Conservation (phyloP, 345 rosid genomes). For the Eucalyptus cloeziana region DNA sequence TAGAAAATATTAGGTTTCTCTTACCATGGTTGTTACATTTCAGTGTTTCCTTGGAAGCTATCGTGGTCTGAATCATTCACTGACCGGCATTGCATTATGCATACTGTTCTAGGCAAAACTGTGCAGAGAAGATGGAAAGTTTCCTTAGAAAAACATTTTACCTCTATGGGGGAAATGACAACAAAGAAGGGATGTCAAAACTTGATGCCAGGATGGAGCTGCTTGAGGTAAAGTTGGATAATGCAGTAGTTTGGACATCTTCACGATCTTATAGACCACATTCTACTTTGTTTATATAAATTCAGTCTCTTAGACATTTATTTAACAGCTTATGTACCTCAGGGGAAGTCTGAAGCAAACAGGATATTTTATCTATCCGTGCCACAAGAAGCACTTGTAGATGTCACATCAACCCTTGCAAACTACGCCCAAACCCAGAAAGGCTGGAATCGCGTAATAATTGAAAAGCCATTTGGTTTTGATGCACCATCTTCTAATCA, state of each 20-base stretch:
- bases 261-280: background rate
- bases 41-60: background rate
- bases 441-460: constrained; percentile 69
- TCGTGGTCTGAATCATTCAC: background rate
- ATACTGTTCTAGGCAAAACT: constrained; percentile 34
- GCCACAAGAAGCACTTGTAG: constrained; percentile 77
- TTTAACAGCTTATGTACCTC: constrained; percentile 16
- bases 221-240: constrained; percentile 34
- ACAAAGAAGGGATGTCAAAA: constrained; percentile 46
- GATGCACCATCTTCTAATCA: constrained; percentile 35
- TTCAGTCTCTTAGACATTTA: background rate
- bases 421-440: constrained; percentile 41
- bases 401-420: constrained; percentile 50
- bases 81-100: background rate
- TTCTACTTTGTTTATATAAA: background rate
- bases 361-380: constrained; percentile 68
- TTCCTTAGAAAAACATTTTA: constrained; percentile 58
- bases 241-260: background rate
- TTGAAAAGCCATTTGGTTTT: constrained; percentile 80
- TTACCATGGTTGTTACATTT: background rate
- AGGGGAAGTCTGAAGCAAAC: constrained; percentile 48
- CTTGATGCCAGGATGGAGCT: constrained; percentile 52
- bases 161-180: constrained; percentile 53
- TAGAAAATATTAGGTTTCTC: background rate
- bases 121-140: constrained; percentile 49